Evolutionary conservation across 2,329 filamentous ascomycete genomes (phyloP), one percentile per base, ranked within the genome.

Genomic region (Ustilaginoidea virens): DNA sequence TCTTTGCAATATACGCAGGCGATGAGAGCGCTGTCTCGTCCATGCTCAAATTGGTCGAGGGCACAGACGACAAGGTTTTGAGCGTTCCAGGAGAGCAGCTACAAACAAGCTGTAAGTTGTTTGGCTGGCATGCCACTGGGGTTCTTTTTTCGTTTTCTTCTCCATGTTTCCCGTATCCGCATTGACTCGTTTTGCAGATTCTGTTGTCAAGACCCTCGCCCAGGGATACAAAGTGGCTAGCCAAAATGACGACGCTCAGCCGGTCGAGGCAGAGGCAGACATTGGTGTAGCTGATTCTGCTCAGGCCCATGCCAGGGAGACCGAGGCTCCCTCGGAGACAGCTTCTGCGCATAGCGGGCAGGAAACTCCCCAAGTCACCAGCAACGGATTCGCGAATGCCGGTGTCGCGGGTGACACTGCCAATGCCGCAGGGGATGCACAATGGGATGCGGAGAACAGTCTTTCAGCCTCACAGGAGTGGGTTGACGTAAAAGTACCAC

Each of bases 1-100:
- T 92, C 33, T 62, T 85, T 26, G 67, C 77, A 35, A 77, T 90
- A 18, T 90, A 92, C 53, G 71, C 73, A 25, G 82, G 81, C 26
- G 80, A 87, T 44, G 69, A 80, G 38, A 65, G 60, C 40, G 81
- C 80, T 28, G 80, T 90, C 15, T 59, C 69, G 30, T 71, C 78
- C 32, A 83, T 83, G 56, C 55, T 81, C 45, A 85, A 80, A 60
- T 63, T 92, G 33, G 78, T 85, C 31, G 64, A 81, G 33, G 80
- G 79, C 19, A 64, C 70, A 16, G 63, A 74, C 10, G 80, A 87
- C 38, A 61, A 61, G 34, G 72, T 80, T 2, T 55, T 60, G 38
- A 76, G 69, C 39, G 76, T 80, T 17, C 61, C 64, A 28, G 74
- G 76, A 32, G 69, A 77, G 19, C 50, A 63, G 36, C 63, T 83